Percentiles rank a stretch among this genome's conserved stretches.
phyloP scores from a whole-genome alignment of 495 filamentous ascomycete genomes.

The Annulohypoxylon moriforme region DNA sequence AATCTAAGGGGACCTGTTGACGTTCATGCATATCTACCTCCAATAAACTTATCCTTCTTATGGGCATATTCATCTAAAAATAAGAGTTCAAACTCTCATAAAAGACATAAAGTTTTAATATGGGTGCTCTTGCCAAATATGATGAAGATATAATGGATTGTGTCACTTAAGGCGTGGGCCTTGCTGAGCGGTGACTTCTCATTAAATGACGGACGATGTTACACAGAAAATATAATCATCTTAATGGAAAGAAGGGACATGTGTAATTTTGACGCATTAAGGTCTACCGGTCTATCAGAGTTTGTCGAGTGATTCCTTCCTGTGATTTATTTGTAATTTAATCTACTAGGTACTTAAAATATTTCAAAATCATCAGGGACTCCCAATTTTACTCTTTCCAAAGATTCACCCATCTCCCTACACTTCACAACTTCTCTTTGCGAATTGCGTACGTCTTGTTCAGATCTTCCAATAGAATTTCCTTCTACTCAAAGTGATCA shows the following conservation, averaged over 20 bases:
- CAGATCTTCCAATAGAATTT: background rate
- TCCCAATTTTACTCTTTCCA: background rate
- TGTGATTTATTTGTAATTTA: background rate
- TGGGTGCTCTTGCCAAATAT: background rate
- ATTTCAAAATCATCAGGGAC: background rate
- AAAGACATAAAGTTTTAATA: background rate
- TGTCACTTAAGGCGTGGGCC: background rate
- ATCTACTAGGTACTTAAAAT: background rate
- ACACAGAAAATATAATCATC: background rate
- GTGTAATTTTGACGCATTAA: background rate
- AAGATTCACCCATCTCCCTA: background rate
- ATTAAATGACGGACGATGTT: background rate
- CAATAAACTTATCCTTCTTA: background rate
- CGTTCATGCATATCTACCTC: too few species aligned
- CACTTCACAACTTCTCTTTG: background rate
- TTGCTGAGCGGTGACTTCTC: background rate
- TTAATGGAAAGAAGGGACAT: background rate
- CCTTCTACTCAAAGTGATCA: background rate
- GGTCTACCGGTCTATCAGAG: background rate
- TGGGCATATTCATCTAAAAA: too few species aligned
- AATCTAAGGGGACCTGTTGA: too few species aligned
- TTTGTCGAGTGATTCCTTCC: background rate
- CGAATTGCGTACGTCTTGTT: background rate
- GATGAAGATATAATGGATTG: background rate
- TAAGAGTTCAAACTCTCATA: background rate